Evolutionary conservation across 163 green algal species (phyloP), one percentile per base, ranked within the genome.

Genomic region (Prototheca stagnorum): DNA sequence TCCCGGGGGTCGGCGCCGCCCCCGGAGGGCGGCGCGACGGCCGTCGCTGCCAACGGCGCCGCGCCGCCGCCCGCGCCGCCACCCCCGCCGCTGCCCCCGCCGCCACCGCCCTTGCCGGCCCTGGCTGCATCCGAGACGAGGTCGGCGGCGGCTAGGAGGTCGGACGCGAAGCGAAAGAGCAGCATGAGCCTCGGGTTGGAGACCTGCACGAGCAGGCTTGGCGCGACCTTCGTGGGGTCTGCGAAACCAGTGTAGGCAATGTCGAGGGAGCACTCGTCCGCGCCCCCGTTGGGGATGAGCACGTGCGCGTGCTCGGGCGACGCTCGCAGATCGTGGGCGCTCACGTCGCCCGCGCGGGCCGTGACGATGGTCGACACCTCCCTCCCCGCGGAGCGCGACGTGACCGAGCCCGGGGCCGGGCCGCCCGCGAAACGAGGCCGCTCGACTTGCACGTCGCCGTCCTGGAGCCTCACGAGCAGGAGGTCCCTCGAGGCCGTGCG

Each of bases 401-500:
- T n/a, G n/a, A n/a, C n/a, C n/a, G n/a, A n/a, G n/a, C n/a, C n/a
- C 17, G 61, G 56, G 17, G 31, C 24, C 44, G 2, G 17, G 17
- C 19, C 5, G 15, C 8, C 7, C n/a, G 9, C 5, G n/a, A 9
- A 12, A 7, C 44, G 22, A n/a, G 36, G 39, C 33, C 45, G 45
- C 29, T 68, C 43, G 7, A 61, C 23, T 2, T 48, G 23, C 11
- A 65, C 24, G 14, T 20, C 22, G 0, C 53, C 62, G 22, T 73
- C 53, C 49, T 72, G 49, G 36, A 78, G 49, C 56, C 76, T 72
- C 8, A 76, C 31, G 8, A 33, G 49, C 47, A 76, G 40, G 16
- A 78, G 55, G 45, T 78, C 65, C 17, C 55, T 45, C 23, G 56
- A n/a, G n/a, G n/a, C n/a, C n/a, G n/a, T n/a, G n/a, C n/a, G n/a